Conservation (phyloP, 768 basidiomycete genomes). For the Lepiota subincarnata region DNA sequence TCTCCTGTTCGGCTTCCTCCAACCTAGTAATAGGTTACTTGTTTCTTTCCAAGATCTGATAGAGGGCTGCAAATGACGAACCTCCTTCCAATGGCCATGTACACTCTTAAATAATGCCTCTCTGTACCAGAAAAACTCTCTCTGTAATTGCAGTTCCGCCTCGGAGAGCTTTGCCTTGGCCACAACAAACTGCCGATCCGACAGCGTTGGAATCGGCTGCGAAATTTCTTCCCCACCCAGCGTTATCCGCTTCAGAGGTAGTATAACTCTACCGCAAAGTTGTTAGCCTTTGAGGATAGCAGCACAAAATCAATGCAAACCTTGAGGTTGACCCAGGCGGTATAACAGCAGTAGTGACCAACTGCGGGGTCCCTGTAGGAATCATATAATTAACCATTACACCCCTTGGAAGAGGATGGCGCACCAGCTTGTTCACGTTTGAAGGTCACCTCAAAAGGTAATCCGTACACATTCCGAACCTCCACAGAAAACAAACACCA, state of each 20-base stretch:
- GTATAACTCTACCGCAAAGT: constrained; percentile 44
- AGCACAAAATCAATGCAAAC: constrained; percentile 34
- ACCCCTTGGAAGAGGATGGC: constrained; percentile 9
- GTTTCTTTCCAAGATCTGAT: neutral
- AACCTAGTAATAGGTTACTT: constrained; percentile 46
- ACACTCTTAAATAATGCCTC: constrained; percentile 77
- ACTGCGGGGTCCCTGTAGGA: constrained; percentile 34
- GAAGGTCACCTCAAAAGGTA: constrained; percentile 87
- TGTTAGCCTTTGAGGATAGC: constrained; percentile 1
- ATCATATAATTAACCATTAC: neutral
- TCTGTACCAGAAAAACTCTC: constrained; percentile 94
- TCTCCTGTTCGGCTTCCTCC: constrained; percentile 75
- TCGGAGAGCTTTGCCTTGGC: constrained; percentile 61
- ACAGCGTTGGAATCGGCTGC: constrained; percentile 75
- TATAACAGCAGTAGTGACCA: constrained; percentile 54
- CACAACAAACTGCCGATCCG: constrained; percentile 89
- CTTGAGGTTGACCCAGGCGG: constrained; percentile 85
- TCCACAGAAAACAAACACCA: constrained; percentile 90
- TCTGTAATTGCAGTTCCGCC: constrained; percentile 57
- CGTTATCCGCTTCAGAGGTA: constrained; percentile 69
- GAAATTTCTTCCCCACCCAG: constrained; percentile 56
- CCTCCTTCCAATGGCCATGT: constrained; percentile 82
- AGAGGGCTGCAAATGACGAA: constrained; percentile 27
- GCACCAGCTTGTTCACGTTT: constrained; percentile 61
- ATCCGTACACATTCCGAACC: constrained; percentile 87